phyloP scores from a whole-genome alignment of 371 early-diverging fungal species.

The Circinella umbellata region DNA sequence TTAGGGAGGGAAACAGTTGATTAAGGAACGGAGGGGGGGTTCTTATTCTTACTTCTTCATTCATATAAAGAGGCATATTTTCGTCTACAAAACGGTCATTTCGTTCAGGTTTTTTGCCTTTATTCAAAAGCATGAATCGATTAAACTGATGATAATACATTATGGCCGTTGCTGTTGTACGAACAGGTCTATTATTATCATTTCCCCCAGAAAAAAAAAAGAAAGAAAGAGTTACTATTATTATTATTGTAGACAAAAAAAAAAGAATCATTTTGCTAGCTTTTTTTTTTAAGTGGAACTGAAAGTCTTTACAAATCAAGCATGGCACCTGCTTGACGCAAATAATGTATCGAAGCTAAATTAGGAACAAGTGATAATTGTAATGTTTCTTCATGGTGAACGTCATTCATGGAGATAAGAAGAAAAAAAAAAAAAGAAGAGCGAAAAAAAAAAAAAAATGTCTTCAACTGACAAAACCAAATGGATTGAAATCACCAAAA shows the following conservation, averaged over 20 bases:
- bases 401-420: constrained; percentile 7
- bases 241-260: too few species aligned
- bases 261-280: too few species aligned
- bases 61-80: constrained; percentile 25
- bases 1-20: background rate
- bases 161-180: constrained; percentile 53
- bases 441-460: background rate
- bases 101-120: constrained; percentile 16
- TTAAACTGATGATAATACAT: constrained; percentile 52
- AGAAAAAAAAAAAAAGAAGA: background rate
- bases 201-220: background rate
- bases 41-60: constrained; percentile 39
- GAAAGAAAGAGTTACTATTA: background rate
- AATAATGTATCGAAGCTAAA: constrained; percentile 27
- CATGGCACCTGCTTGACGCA: constrained; percentile 37
- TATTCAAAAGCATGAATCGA: constrained; percentile 31
- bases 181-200: constrained; percentile 37
- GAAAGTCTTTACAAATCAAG: constrained; percentile 31
- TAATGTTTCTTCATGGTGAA: background rate
- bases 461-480: too few species aligned
- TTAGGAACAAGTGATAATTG: constrained; percentile 23
- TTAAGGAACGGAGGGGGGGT: too few species aligned
- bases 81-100: constrained; percentile 30
- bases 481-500: too few species aligned
- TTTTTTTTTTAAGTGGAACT: background rate